Percentiles rank a stretch among this genome's conserved stretches.
These are phyloP conservation scores for Bolboschoenus planiculmis DNA, from an alignment of 176 grass and related monocot species.

Conservation along the genomic window DNA sequence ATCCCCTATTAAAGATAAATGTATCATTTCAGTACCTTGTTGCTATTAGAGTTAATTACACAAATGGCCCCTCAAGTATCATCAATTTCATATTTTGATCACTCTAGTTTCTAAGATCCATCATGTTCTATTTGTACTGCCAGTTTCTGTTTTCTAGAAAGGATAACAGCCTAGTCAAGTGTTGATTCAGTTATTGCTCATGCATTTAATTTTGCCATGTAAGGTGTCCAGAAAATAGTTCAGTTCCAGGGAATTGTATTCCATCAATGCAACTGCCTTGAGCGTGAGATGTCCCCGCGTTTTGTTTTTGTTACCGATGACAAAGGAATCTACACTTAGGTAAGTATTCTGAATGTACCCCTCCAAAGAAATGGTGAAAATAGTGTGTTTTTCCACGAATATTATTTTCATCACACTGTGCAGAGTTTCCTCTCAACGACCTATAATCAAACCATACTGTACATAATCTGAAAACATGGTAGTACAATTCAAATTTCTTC, in stretches of 20 bases:
- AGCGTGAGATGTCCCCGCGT: not conserved
- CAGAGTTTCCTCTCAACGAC: not conserved
- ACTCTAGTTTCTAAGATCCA: not conserved
- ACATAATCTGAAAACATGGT: not conserved
- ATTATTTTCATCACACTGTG: not conserved
- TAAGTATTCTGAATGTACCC: not conserved
- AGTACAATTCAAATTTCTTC: not conserved
- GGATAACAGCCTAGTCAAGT: not conserved
- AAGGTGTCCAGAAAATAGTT: not conserved
- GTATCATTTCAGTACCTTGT: not conserved
- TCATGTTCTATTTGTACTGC: not conserved
- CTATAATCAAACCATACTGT: not conserved
- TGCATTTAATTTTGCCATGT: not conserved
- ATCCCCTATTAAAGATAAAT: slow-evolving; percentile 38
- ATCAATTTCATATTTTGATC: not conserved
- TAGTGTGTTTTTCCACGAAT: not conserved
- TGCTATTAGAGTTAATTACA: not conserved
- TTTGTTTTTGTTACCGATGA: not conserved
- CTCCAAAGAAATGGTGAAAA: not conserved
- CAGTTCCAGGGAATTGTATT: not conserved
- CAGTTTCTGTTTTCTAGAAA: not conserved
- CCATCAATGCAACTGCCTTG: not conserved
- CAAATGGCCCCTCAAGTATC: not conserved
- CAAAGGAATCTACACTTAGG: not conserved
- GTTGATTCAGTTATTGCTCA: not conserved